Percentiles rank a stretch among this genome's conserved stretches.
Evolutionary conservation across 1,284 basidiomycete genomes (phyloP).

Genomic region (Boletellus deceptivus): DNA sequence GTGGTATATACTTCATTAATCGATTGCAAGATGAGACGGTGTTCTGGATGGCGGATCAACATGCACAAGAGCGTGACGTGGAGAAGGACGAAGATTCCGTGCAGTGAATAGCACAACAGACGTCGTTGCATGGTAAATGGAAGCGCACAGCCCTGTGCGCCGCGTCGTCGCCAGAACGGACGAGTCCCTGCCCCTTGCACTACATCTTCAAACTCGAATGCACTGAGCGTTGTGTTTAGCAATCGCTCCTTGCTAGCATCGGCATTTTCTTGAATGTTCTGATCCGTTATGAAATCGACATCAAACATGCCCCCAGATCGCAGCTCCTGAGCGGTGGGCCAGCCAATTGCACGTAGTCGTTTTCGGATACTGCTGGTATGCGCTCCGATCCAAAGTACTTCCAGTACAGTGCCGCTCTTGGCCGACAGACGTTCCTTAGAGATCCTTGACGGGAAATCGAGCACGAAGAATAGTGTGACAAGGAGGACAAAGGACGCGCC

Average conservation of each 20-base stretch:
- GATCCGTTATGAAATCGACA: not conserved
- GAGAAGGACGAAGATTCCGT: not conserved
- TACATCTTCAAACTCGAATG: not conserved
- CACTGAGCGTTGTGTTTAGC: too few species aligned
- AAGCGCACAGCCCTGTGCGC: not conserved
- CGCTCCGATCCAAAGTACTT: slow-evolving; percentile 1
- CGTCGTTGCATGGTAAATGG: not conserved
- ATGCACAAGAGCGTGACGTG: not conserved
- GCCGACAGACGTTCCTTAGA: not conserved
- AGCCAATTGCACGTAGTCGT: not conserved
- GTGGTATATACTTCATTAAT: not conserved
- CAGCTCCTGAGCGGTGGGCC: not conserved
- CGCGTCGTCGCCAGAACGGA: too few species aligned
- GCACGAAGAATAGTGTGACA: not conserved
- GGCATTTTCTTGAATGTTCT: not conserved
- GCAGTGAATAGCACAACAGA: not conserved
- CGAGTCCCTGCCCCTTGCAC: not conserved
- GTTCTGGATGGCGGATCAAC: not conserved
- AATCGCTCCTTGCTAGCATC: not conserved
- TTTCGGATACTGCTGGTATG: not conserved
- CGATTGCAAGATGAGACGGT: not conserved
- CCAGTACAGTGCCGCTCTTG: not conserved
- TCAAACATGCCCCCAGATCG: not conserved
- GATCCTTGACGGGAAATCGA: not conserved
- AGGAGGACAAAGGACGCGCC: not conserved